These are phyloP conservation scores for Penicillium nordicum DNA, from an alignment of 2,329 filamentous ascomycete genomes.

Conservation along the genomic window DNA sequence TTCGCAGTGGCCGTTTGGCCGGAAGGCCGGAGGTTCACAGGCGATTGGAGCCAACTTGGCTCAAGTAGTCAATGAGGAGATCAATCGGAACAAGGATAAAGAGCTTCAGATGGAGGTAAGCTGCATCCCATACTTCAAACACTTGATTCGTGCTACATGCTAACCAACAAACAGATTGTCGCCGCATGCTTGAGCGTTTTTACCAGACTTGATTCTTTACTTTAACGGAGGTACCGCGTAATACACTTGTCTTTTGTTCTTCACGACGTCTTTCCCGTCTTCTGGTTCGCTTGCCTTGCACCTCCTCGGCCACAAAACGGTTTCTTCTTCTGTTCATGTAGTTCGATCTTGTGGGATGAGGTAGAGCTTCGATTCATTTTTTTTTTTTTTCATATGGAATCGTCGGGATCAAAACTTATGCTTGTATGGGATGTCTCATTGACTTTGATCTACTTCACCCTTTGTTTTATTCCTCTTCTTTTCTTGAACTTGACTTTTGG, in stretches of 20 bases:
- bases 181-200: slow-evolving; percentile 97
- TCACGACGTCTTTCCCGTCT: slow-evolving; percentile 10
- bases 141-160: background rate
- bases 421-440: slow-evolving; percentile 26
- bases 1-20: slow-evolving; percentile 94
- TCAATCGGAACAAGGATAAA: slow-evolving; percentile 82
- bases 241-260: slow-evolving; percentile 24
- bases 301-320: background rate
- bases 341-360: slow-evolving; percentile 27
- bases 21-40: slow-evolving; percentile 68
- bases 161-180: slow-evolving; percentile 58
- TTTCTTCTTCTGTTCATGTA: slow-evolving; percentile 27
- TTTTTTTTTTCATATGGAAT: slow-evolving; percentile 15
- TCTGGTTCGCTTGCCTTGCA: background rate
- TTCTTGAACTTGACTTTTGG: slow-evolving; percentile 1
- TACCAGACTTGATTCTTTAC: slow-evolving; percentile 90
- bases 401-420: slow-evolving; percentile 26
- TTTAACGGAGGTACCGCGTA: slow-evolving; percentile 51
- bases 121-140: slow-evolving; percentile 6
- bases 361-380: slow-evolving; percentile 17
- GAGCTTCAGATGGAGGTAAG: slow-evolving; percentile 92
- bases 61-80: slow-evolving; percentile 80
- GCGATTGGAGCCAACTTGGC: slow-evolving; percentile 91
- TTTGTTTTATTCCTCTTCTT: slow-evolving; percentile 9
- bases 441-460: slow-evolving; percentile 15